Evolutionary conservation across 2,329 filamentous ascomycete species (phyloP), one percentile per base, ranked within the genome.

Genomic region (Penicillium sp.): DNA sequence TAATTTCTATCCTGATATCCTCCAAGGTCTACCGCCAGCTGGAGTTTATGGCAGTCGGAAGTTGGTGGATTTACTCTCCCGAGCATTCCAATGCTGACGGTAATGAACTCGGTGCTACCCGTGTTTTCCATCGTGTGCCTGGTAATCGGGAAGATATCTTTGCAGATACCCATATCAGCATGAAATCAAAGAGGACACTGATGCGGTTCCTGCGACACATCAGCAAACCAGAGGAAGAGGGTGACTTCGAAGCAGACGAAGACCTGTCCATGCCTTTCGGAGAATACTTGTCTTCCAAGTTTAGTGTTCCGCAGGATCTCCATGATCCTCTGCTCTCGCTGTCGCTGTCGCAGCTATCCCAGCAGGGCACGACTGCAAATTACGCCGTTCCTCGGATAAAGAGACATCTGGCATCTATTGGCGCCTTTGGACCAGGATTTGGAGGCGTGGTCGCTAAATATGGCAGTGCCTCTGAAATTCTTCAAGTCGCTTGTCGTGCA

Each of bases 191-290:
- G 74, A 84, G 92, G 46, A 81, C 81, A 8, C 72, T 97, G 62
- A 95, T 96, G 86, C 95, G 95, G 69, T 95, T 96, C 62, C 78
- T 97, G 63, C 91, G 92, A 68, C 92, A 93, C 66, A 86, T 95
- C 46, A 76, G 52, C 81, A 89, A 60, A 39, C 42, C 62, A 8
- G 86, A 85, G 61, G 81, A 87, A 58, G 80, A 78, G 20, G 58
- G 65, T 15, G 40, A 46, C 3, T 46, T 66, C 67, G 45, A 81
- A 81, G 63, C 68, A 61, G 43, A 79, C 79, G 44, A 82, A 52
- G 80, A 82, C 25, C 68, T 75, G 87, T 37, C 73, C 73, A 46
- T 68, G 68, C 52, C 75, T 66, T 58, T 84, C 74, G 65, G 78
- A 65, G 60, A 71, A 72, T 63, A 71, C 47, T 46, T 74, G 37